Evolutionary conservation across 177 flowering plant species (phyloP).

Genomic region (Vitis hybrid): DNA sequence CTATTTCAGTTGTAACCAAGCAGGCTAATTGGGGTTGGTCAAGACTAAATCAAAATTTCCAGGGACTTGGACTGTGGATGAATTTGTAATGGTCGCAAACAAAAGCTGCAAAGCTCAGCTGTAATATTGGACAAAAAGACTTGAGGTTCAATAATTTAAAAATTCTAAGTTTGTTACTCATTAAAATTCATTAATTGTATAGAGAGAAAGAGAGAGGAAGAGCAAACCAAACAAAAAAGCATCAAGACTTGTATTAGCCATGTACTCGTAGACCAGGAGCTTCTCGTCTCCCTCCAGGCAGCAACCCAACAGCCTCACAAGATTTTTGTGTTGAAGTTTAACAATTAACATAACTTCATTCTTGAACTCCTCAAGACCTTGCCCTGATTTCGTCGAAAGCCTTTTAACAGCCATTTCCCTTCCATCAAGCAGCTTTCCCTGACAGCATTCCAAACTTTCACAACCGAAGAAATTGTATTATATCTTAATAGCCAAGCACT

Average conservation of each 20-base stretch:
- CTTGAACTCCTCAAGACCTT: constrained; percentile 21
- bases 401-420: constrained; percentile 26
- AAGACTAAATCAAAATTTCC: too few species aligned
- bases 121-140: too few species aligned
- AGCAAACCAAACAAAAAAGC: constrained; percentile 23
- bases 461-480: not conserved
- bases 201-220: not conserved
- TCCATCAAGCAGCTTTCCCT: not conserved
- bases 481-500: not conserved
- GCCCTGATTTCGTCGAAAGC: constrained; percentile 14
- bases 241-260: constrained; percentile 26
- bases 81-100: too few species aligned
- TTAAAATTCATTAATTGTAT: too few species aligned
- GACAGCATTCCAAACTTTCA: not conserved
- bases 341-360: constrained; percentile 19
- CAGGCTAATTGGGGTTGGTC: too few species aligned
- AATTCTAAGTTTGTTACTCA: too few species aligned
- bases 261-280: constrained; percentile 22
- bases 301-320: constrained; percentile 26
- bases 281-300: constrained; percentile 20
- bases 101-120: too few species aligned
- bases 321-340: constrained; percentile 24
- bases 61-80: too few species aligned
- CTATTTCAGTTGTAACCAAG: not conserved
- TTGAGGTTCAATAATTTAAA: too few species aligned